Evolutionary conservation across 2,329 filamentous ascomycete species (phyloP), one percentile per base, ranked within the genome.

Genomic region (Microascus cirrosus): DNA sequence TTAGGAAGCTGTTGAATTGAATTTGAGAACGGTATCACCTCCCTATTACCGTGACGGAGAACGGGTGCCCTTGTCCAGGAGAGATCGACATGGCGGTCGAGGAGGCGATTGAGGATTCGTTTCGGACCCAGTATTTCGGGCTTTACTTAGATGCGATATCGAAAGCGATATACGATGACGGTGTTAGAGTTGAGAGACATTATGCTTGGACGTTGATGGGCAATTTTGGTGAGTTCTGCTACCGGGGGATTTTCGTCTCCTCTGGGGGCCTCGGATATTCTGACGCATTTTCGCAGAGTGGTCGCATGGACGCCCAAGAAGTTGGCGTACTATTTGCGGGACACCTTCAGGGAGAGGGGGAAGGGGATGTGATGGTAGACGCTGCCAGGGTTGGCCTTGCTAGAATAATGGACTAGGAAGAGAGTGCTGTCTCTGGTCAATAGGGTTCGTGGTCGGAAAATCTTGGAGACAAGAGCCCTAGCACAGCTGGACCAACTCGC

Each of bases 241-340:
- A n/a, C n/a, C n/a, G n/a, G n/a, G n/a, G n/a, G 5, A 35, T 35
- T 4, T 20, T 6, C 12, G n/a, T 20, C 28, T 28, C 7, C 32
- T 34, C 12, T 22, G 11, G 12, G 12, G 10, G 12, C 24, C n/a
- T 34, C 15, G 12, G 28, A 32, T 20, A 36, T 36, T 36, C 35
- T 36, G 11, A 32, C 22, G 10, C 18, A n/a, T 6, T 53, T 7
- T 32, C 12, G 3, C 63, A 63, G 63, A 70, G 60, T 69, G 71
- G 72, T 71, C 70, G 10, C 69, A 68, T 39, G 70, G 22, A 74
- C 69, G 36, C 71, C 72, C 0, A 74, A 74, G 61, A 65, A 66
- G 51, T 71, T 69, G 1, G 69, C 70, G 1, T 58, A 66, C 12
- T 59, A 67, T 28, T 59, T 71, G 18, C 65, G 64, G 60, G 56